Evolutionary conservation across 176 grass and related monocot genomes (phyloP).

Genomic region (Oryza longistaminata): DNA sequence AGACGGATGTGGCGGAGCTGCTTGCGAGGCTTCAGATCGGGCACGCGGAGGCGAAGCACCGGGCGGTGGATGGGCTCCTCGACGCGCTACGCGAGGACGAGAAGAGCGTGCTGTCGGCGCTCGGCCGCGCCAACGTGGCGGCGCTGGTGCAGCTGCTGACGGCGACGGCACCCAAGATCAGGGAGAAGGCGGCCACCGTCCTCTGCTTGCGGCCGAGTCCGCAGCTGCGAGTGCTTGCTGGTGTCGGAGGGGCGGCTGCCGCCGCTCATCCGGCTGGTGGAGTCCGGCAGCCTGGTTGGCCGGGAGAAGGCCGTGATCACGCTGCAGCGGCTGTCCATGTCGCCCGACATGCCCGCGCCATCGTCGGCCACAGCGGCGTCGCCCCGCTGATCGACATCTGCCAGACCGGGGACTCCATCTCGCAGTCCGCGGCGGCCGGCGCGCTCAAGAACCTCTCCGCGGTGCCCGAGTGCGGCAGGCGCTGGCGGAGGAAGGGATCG

Average conservation of each 20-base stretch:
- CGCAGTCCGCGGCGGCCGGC: slow-evolving; percentile 66
- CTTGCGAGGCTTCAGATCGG: slow-evolving; percentile 91
- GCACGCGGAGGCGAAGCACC: slow-evolving; percentile 84
- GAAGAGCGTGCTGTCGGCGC: slow-evolving; percentile 71
- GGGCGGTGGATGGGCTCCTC: slow-evolving; percentile 72
- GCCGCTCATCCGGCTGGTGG: slow-evolving; percentile 65
- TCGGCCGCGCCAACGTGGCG: slow-evolving; percentile 77
- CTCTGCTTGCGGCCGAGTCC: slow-evolving; percentile 71
- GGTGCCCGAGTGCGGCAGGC: slow-evolving; percentile 76
- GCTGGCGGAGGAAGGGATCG: slow-evolving; percentile 79
- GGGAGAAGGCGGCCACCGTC: slow-evolving; percentile 77
- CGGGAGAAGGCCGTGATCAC: slow-evolving; percentile 93
- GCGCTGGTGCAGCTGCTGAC: slow-evolving; percentile 87
- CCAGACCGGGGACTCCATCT: slow-evolving; percentile 78
- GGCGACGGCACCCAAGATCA: slow-evolving; percentile 67
- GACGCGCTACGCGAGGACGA: slow-evolving; percentile 80
- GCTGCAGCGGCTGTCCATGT: slow-evolving; percentile 82
- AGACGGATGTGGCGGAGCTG: slow-evolving; percentile 72
- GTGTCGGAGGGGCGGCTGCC: slow-evolving; percentile 82
- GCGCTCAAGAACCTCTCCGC: slow-evolving; percentile 86
- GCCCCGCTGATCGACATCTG: slow-evolving; percentile 85
- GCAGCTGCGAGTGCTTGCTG: slow-evolving; percentile 68
- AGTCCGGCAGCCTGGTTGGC: slow-evolving; percentile 82
- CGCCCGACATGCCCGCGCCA: slow-evolving; percentile 61
- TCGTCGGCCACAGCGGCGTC: slow-evolving; percentile 79